phyloP scores from a whole-genome alignment of 2,329 filamentous ascomycete genomes.

The Exophiala alcalophila region DNA sequence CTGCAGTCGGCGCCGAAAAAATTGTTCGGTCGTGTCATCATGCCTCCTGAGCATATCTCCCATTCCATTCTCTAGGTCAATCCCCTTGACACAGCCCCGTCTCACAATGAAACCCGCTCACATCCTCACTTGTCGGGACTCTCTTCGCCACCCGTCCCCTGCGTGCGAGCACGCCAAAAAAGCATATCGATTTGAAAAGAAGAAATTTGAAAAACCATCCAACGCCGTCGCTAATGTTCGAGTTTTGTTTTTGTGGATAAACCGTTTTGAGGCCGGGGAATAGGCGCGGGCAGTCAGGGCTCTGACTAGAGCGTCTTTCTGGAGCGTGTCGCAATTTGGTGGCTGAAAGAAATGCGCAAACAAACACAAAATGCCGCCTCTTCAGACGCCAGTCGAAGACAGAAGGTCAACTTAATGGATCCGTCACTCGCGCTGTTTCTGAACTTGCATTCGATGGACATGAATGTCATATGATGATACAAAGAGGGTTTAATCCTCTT shows the following conservation, averaged over 20 bases:
- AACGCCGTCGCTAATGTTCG: constrained; percentile 31
- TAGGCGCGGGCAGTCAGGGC: constrained; percentile 3
- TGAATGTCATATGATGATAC: constrained; percentile 26
- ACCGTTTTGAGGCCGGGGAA: constrained; percentile 13
- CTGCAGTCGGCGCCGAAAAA: no score
- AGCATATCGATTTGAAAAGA: constrained; percentile 13
- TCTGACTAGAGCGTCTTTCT: constrained; percentile 6
- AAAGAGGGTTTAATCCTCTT: constrained; percentile 28
- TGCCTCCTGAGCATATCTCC: background rate
- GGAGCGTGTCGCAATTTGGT: constrained; percentile 20
- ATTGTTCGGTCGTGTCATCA: background rate
- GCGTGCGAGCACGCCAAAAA: constrained; percentile 10
- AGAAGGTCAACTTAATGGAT: constrained; percentile 34
- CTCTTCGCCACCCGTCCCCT: constrained; percentile 9
- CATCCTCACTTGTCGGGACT: constrained; percentile 14
- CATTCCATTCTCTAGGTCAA: constrained; percentile 7
- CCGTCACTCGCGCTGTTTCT: constrained; percentile 17
- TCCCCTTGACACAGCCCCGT: no score
- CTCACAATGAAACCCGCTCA: constrained; percentile 16
- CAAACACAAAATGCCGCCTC: constrained; percentile 14
- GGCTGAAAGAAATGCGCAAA: constrained; percentile 17
- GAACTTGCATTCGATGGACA: constrained; percentile 10
- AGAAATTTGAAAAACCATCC: constrained; percentile 21
- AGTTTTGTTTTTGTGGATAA: constrained; percentile 19
- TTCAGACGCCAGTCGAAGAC: constrained; percentile 14